Evolutionary conservation across 176 grass and related monocot species (phyloP).

Genomic region (Pontederia crassipes): DNA sequence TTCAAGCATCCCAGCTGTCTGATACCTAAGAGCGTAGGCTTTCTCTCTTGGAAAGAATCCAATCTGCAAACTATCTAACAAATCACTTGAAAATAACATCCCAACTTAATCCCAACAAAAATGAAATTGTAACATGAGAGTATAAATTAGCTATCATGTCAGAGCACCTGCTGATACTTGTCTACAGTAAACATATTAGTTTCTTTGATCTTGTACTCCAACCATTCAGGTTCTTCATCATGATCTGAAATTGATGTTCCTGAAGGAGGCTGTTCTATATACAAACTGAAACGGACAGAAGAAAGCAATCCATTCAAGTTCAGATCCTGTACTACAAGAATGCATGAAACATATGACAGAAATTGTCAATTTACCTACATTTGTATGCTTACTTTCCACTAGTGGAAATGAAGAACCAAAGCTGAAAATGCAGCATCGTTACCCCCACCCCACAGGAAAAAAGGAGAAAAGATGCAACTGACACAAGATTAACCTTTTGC

Average conservation of each 20-base stretch:
- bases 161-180: slow-evolving; percentile 87
- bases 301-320: slow-evolving; percentile 6
- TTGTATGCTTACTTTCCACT: too few relatives aligned
- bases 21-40: slow-evolving; percentile 82
- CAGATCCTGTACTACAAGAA: not conserved
- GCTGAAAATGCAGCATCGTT: too few relatives aligned
- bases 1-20: slow-evolving; percentile 87
- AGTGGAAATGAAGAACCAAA: too few relatives aligned
- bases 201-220: slow-evolving; percentile 98
- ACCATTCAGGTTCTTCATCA: slow-evolving; percentile 69
- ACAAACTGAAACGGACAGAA: slow-evolving; percentile 36
- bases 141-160: not conserved
- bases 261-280: slow-evolving; percentile 76
- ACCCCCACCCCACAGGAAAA: too few relatives aligned
- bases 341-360: not conserved
- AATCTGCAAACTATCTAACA: slow-evolving; percentile 56
- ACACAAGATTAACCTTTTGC: too few relatives aligned
- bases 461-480: too few relatives aligned
- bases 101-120: not conserved
- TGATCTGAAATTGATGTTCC: slow-evolving; percentile 39
- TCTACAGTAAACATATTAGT: slow-evolving; percentile 86
- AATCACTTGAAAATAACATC: not conserved
- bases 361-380: not conserved
- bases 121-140: not conserved
- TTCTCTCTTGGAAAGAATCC: slow-evolving; percentile 77